Evolutionary conservation across 352 stramenopile species (phyloP).

Genomic region (Pythium rishiriense): DNA sequence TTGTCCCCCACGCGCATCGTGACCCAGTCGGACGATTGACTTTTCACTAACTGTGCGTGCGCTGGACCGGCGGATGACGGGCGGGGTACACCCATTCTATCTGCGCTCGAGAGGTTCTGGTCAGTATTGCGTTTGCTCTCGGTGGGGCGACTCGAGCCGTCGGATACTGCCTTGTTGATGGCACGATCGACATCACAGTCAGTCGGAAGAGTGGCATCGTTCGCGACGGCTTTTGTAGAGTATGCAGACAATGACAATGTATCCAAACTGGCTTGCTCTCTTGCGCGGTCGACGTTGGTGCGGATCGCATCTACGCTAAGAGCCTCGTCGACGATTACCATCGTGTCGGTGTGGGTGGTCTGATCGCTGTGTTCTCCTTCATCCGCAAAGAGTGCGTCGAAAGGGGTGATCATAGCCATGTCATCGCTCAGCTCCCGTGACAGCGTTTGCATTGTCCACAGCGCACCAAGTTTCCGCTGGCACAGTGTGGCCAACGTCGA

Average conservation of each 20-base stretch:
- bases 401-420: constrained; percentile 3
- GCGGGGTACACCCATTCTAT: neutral
- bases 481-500: constrained; percentile 13
- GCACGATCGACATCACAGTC: too few relatives aligned
- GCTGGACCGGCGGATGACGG: constrained; percentile 13
- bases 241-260: constrained; percentile 1
- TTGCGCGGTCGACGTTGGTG: constrained; percentile 8
- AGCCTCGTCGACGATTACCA: neutral
- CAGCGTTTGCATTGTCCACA: constrained; percentile 18
- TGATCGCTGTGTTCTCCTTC: neutral
- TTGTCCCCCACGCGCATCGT: constrained; percentile 24
- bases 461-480: constrained; percentile 19
- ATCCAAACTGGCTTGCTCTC: neutral
- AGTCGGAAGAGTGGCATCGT: neutral
- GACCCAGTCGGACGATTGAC: constrained; percentile 19
- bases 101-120: neutral
- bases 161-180: neutral
- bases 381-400: constrained; percentile 19
- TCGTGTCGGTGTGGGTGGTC: neutral
- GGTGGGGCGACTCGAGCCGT: neutral
- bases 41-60: neutral
- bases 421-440: constrained; percentile 9
- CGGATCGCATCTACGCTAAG: constrained; percentile 13
- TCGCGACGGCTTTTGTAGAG: constrained; percentile 1
- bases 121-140: neutral